Conservation (phyloP, 768 basidiomycete genomes). For the Leccinum subgranulosum region DNA sequence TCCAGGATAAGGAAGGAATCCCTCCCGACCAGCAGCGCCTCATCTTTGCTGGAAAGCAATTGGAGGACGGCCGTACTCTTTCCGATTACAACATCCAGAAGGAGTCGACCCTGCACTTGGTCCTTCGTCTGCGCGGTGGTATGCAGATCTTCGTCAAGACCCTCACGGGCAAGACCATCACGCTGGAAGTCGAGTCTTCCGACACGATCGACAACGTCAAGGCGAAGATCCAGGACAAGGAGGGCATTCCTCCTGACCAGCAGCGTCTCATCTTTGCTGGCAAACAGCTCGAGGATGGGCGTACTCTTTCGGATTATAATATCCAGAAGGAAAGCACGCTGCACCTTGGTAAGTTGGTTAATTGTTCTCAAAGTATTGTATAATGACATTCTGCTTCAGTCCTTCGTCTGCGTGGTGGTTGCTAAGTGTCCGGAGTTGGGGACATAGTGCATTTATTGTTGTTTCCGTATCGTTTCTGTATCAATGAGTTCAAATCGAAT, state of each 20-base stretch:
- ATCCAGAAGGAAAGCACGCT: conserved; percentile 76
- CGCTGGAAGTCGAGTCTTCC: conserved; percentile 70
- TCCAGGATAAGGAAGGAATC: conserved; percentile 81
- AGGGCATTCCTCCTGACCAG: conserved; percentile 76
- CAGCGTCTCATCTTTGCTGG: conserved; percentile 80
- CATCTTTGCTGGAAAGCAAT: conserved; percentile 92
- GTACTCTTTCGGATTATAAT: conserved; percentile 75
- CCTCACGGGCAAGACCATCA: conserved; percentile 75
- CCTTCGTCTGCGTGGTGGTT: conserved; percentile 79
- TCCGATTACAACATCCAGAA: conserved; percentile 84
- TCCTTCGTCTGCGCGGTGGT: conserved; percentile 65
- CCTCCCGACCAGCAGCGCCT: conserved; percentile 84
- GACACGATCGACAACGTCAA: conserved; percentile 79
- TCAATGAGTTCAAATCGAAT: neutral
- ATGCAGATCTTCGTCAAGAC: conserved; percentile 77
- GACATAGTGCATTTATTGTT: neutral
- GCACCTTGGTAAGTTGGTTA: conserved; percentile 41
- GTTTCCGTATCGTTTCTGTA: neutral
- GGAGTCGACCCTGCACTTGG: conserved; percentile 75
- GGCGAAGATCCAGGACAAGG: conserved; percentile 78
- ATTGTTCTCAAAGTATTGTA: rapidly evolving
- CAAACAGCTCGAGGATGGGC: conserved; percentile 76
- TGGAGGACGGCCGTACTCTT: conserved; percentile 91
- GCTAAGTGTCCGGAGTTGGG: conserved; percentile 28
- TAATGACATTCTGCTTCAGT: conserved; percentile 35